Evolutionary conservation across 495 filamentous ascomycete species (phyloP), one percentile per base, ranked within the genome.

Genomic region (Penicillium paxilli): DNA sequence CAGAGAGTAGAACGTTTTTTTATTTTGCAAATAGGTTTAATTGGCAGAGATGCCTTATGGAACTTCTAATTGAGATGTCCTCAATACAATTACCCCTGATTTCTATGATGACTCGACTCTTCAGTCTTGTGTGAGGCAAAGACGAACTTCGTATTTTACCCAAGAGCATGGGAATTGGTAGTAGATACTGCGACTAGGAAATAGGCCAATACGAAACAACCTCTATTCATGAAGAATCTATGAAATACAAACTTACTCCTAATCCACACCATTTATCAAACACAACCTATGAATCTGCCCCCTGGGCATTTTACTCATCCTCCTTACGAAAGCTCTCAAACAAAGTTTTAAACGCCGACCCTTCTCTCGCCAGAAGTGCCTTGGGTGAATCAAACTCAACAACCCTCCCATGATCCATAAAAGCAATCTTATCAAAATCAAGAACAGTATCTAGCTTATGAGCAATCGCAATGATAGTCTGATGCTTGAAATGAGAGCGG

Each of bases 401-500:
- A 25, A 74, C 44, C 12, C 49, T 47, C 3, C 71, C 69, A 4
- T 51, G 52, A 47, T 69, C 66, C 32, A 74, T 46, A n/a, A 74
- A 55, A 2, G 61, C 68, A 38, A 74, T 54, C 17, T 58, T 64
- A 24, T 74, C 68, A 57, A 63, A 74, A 44, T 74, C 69, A 2
- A 70, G 45, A 42, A 73, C 58, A 1, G 57, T 70, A 51, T 71
- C 54, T 21, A 75, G 42, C 4, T 69, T 65, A 58, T 75, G 70
- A 3, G 61, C 72, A 22, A 72, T 67, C 7, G 59, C 57, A 40
- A 73, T 62, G 26, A 72, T 49, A n/a, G 69, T 74, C 26, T 58
- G 61, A 21, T 57, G 28, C 19, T 58, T 57, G 56, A 72, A 71
- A 14, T 54, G 58, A 4, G 51, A 46, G 17, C 69, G 61, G 44